Percentiles rank a stretch among this genome's conserved stretches.
phyloP scores from a whole-genome alignment of 75 land plant species.

The Gnetum montanum region DNA sequence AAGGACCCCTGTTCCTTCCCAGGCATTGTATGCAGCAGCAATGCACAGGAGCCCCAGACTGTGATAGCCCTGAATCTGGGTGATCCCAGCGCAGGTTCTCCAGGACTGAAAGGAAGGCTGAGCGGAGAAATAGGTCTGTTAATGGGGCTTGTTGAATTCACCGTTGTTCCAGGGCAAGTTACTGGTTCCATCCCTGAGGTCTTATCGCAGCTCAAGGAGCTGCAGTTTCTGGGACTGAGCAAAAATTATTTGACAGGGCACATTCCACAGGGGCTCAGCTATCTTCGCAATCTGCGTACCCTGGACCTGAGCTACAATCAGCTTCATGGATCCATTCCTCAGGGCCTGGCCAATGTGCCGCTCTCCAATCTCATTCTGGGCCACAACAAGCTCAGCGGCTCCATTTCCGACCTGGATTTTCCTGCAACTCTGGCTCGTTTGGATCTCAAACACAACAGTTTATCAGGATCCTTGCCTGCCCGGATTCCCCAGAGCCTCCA shows the following conservation, averaged over 20 bases:
- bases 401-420: conserved; percentile 25
- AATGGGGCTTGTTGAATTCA: conserved; percentile 26
- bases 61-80: conserved; percentile 47
- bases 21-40: conserved; percentile 36
- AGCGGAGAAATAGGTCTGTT: conserved; percentile 36
- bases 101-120: conserved; percentile 48
- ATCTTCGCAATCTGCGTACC: conserved; percentile 26
- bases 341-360: conserved; percentile 24
- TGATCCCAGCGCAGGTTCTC: conserved; percentile 51
- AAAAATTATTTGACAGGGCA: conserved; percentile 47
- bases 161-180: conserved; percentile 56
- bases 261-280: conserved; percentile 29
- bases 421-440: conserved; percentile 28
- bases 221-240: conserved; percentile 52
- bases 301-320: conserved; percentile 59
- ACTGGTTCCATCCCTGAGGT: conserved; percentile 32
- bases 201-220: conserved; percentile 16
- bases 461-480: conserved; percentile 42
- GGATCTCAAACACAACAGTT: conserved; percentile 43
- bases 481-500: conserved; percentile 55
- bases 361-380: conserved; percentile 46
- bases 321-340: conserved; percentile 43
- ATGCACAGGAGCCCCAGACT: conserved; percentile 11
- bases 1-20: conserved; percentile 54
- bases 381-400: conserved; percentile 54